A percentile compares a stretch with the other conserved stretches of the same genome.
Conservation (phyloP, 805 yeast genomes). For the Metschnikowia drakensbergensis region DNA sequence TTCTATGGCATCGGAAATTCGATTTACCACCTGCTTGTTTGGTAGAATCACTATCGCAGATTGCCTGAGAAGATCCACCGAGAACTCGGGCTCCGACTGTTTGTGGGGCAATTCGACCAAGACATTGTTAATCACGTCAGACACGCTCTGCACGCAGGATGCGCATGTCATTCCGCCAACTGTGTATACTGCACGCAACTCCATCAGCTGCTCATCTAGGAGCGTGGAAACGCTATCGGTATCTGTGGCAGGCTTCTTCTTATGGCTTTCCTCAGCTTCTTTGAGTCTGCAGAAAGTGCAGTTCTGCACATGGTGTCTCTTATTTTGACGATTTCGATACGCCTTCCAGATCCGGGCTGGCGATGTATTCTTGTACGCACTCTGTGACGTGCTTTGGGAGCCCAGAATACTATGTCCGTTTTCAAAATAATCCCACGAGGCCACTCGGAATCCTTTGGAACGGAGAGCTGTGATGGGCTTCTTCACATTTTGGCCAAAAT, state of each 20-base stretch:
- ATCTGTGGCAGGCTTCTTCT: not conserved
- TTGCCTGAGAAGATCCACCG: slow-evolving; percentile 51
- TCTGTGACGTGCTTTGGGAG: slow-evolving; percentile 7
- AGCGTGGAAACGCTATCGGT: slow-evolving; percentile 4
- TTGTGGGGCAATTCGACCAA: slow-evolving; percentile 10
- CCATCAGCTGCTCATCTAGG: slow-evolving; percentile 11
- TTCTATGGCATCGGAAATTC: slow-evolving; percentile 24
- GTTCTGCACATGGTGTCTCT: slow-evolving; percentile 35
- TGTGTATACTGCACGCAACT: slow-evolving; percentile 48
- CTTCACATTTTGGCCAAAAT: not conserved
- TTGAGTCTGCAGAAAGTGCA: slow-evolving; percentile 41
- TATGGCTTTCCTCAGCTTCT: slow-evolving; percentile 6
- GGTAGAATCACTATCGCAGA: slow-evolving; percentile 52
- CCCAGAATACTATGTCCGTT: slow-evolving; percentile 15
- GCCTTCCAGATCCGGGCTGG: slow-evolving; percentile 11
- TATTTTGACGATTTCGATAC: slow-evolving; percentile 17
- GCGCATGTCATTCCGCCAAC: slow-evolving; percentile 47
- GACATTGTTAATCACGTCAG: slow-evolving; percentile 27
- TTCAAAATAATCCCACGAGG: slow-evolving; percentile 30
- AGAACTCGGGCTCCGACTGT: slow-evolving; percentile 30
- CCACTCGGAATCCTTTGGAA: slow-evolving; percentile 36
- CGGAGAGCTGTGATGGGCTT: slow-evolving; percentile 24
- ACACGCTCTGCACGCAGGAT: slow-evolving; percentile 31
- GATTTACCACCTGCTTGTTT: slow-evolving; percentile 44
- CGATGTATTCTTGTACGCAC: not conserved